Conservation (phyloP, 2,329 filamentous ascomycete species). For the Exserohilum turcica region DNA sequence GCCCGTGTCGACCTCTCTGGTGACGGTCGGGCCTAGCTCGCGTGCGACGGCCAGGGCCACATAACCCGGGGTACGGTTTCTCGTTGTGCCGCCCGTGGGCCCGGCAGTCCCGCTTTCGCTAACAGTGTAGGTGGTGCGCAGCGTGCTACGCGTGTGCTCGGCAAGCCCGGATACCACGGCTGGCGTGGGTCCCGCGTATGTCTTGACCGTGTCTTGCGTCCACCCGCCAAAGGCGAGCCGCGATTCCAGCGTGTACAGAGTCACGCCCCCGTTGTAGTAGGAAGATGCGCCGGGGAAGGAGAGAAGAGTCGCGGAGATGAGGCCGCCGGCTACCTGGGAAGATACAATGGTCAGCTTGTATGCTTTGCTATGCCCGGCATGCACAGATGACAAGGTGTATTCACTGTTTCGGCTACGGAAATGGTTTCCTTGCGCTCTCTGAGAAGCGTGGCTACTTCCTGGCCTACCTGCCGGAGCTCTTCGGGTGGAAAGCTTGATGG, state of each 20-base stretch:
- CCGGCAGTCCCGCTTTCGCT: constrained; percentile 68
- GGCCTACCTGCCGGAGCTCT: constrained; percentile 51
- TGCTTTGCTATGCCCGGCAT: too few species aligned
- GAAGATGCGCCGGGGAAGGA: constrained; percentile 62
- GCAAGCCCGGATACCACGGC: constrained; percentile 63
- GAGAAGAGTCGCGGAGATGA: constrained; percentile 65
- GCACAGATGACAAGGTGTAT: constrained; percentile 5
- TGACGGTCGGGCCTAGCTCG: constrained; percentile 58
- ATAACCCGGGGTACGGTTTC: constrained; percentile 66
- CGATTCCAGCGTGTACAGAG: constrained; percentile 64
- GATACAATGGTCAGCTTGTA: not conserved
- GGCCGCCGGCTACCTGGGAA: constrained; percentile 62
- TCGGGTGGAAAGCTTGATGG: constrained; percentile 48
- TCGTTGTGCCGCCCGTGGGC: constrained; percentile 61
- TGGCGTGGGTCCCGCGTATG: constrained; percentile 65
- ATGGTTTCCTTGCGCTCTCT: constrained; percentile 62
- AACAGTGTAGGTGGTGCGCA: constrained; percentile 63
- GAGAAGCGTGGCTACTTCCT: constrained; percentile 59
- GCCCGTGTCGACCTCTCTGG: constrained; percentile 62
- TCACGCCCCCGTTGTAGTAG: constrained; percentile 67
- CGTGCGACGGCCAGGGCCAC: constrained; percentile 66
- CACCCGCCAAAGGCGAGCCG: constrained; percentile 65
- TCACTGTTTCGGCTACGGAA: constrained; percentile 65
- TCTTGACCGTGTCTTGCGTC: constrained; percentile 58
- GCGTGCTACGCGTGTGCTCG: constrained; percentile 59